Evolutionary conservation across 148 eudicot species (phyloP).

Genomic region (Fagopyrum esculentum): DNA sequence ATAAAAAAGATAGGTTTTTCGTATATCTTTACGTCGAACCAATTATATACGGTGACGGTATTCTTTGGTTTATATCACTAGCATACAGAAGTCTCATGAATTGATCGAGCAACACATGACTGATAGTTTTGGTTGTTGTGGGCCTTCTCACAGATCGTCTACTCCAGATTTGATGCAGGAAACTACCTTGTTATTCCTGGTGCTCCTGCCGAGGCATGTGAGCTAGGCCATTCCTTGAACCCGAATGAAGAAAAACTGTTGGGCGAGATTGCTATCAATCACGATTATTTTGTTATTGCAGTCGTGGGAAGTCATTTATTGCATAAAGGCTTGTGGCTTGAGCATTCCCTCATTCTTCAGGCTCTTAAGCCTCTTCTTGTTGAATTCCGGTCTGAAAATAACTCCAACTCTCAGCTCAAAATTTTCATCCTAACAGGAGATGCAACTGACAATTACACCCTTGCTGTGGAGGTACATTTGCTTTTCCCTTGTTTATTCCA

Average conservation of each 20-base stretch:
- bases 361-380: conserved; percentile 61
- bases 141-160: conserved; percentile 46
- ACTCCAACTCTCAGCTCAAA: conserved; percentile 43
- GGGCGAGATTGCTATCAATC: conserved; percentile 28
- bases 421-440: conserved; percentile 59
- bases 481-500: not conserved
- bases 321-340: conserved; percentile 87
- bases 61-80: too few relatives aligned
- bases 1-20: too few relatives aligned
- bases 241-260: conserved; percentile 25
- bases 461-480: conserved; percentile 62
- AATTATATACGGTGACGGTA: too few relatives aligned
- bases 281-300: conserved; percentile 53
- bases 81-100: not conserved
- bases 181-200: conserved; percentile 88
- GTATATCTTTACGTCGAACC: too few relatives aligned
- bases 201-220: conserved; percentile 63
- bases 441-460: conserved; percentile 58
- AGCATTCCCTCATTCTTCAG: conserved; percentile 81
- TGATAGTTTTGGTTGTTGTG: not conserved
- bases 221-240: conserved; percentile 33
- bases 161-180: conserved; percentile 74
- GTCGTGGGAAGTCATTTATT: conserved; percentile 70
- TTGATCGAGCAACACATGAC: not conserved
- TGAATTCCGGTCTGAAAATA: conserved; percentile 31